Conservation (phyloP, 106 monocot genomes). For the Ottelia alismoides region DNA sequence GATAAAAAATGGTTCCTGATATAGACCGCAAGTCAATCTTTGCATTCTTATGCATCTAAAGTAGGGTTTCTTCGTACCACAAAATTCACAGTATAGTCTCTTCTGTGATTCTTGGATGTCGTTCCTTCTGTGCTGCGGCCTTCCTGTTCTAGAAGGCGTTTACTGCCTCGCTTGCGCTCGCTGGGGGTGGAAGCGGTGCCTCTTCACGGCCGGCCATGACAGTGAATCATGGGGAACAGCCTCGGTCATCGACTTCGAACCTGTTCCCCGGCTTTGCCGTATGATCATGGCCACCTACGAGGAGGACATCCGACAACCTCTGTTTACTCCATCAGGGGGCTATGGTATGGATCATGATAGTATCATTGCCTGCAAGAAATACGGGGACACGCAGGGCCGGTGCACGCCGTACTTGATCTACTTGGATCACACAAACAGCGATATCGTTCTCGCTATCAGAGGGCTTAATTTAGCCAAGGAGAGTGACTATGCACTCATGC, state of each 20-base stretch:
- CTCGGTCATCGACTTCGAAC: slow-evolving; percentile 16
- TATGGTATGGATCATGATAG: slow-evolving; percentile 13
- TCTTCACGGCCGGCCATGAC: slow-evolving; percentile 28
- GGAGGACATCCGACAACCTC: slow-evolving; percentile 25
- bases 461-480: slow-evolving; percentile 32
- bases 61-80: too few species aligned
- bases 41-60: too few species aligned
- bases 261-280: slow-evolving; percentile 36
- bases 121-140: background rate
- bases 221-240: slow-evolving; percentile 24
- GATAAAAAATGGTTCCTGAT: too few species aligned
- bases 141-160: slow-evolving; percentile 19
- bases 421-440: slow-evolving; percentile 11
- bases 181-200: slow-evolving; percentile 33
- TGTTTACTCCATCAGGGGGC: slow-evolving; percentile 20
- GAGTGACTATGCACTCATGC: slow-evolving; percentile 32
- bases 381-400: slow-evolving; percentile 17
- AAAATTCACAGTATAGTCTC: too few species aligned
- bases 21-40: too few species aligned
- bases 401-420: slow-evolving; percentile 34
- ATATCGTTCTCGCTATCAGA: slow-evolving; percentile 39
- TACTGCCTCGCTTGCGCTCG: slow-evolving; percentile 31
- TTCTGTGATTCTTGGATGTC: slow-evolving; percentile 5
- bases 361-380: slow-evolving; percentile 18
- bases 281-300: slow-evolving; percentile 38